Percentiles rank a stretch among this genome's conserved stretches.
phyloP scores from a whole-genome alignment of 805 yeast genomes.

The Pichia ethanolica region DNA sequence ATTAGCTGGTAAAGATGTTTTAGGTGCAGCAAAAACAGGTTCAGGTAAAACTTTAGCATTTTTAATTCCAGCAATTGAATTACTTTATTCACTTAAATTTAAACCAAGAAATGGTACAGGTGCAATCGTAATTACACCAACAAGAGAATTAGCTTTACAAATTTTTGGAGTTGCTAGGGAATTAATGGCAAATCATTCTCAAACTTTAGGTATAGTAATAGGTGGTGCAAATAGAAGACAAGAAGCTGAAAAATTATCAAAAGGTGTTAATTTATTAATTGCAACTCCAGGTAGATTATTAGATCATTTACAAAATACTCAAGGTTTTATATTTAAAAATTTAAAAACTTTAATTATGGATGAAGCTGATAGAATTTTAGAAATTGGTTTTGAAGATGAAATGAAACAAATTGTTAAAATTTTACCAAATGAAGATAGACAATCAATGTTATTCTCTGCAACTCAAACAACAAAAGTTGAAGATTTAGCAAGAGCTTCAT shows the following conservation, averaged over 20 bases:
- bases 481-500: constrained; percentile 92
- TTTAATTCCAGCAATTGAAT: constrained; percentile 89
- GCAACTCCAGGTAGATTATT: constrained; percentile 97
- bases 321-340: constrained; percentile 90
- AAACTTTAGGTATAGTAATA: constrained; percentile 92
- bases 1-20: constrained; percentile 91
- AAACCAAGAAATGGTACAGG: constrained; percentile 99
- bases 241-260: constrained; percentile 88
- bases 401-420: constrained; percentile 95
- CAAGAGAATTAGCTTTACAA: constrained; percentile 95
- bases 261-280: constrained; percentile 88
- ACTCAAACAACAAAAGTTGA: constrained; percentile 98
- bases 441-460: constrained; percentile 97
- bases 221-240: constrained; percentile 98
- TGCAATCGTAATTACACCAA: constrained; percentile 91
- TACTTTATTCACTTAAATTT: constrained; percentile 81
- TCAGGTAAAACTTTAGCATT: constrained; percentile 97
- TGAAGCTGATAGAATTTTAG: constrained; percentile 97
- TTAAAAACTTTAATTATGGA: constrained; percentile 90
- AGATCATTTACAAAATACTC: constrained; percentile 94
- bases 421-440: constrained; percentile 87
- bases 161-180: constrained; percentile 97
- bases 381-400: constrained; percentile 98
- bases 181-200: constrained; percentile 81
- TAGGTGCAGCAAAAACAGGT: constrained; percentile 99